Evolutionary conservation across 495 filamentous ascomycete species (phyloP), one percentile per base, ranked within the genome.

Genomic region (Mytilinidion resinicola): DNA sequence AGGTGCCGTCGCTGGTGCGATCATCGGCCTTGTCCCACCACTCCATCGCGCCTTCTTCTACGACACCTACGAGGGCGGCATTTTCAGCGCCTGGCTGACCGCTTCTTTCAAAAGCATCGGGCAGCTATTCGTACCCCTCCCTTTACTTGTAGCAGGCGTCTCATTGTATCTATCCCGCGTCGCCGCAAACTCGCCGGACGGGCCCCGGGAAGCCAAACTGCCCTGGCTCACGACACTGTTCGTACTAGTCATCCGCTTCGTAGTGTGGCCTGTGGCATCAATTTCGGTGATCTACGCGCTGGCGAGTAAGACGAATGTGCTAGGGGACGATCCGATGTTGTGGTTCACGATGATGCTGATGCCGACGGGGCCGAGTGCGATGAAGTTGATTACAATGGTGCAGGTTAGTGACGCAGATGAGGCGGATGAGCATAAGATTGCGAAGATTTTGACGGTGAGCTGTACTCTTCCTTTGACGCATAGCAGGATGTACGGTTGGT

Each of bases 341-440:
- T 88, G 84, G 83, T 89, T 88, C 65, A 72, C 73, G 7, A 76
- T 88, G 76, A 88, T 88, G 83, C 63, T 88, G 17, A 88, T 88
- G 81, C 85, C 86, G 0, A 77, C 78, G 3, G 85, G 87, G 0
- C 86, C 86, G 21, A 80, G 81, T 1, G 83, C 86, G 0, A 81
- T 88, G 78, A 85, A 86, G 56, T 69, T 88, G 20, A 82, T 84
- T 36, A 81, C 83, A 0, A 70, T 89, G 57, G 77, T 85, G 4
- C 83, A 89, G 52, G 75, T 88, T 6, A 80, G 77, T 36, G 78
- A 78, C 33, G 77, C 77, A 0, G 72, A 72, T 19, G 73, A 81
- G 48, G 70, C 72, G 20, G 79, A 83, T 51, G 85, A 86, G 69
- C 78, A 83, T 67, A 77, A 77, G 41, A 84, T 89, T 69, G 79